These are phyloP conservation scores for Entomortierella parvispora DNA, from an alignment of 192 early-diverging fungal species.

Conservation along the genomic window DNA sequence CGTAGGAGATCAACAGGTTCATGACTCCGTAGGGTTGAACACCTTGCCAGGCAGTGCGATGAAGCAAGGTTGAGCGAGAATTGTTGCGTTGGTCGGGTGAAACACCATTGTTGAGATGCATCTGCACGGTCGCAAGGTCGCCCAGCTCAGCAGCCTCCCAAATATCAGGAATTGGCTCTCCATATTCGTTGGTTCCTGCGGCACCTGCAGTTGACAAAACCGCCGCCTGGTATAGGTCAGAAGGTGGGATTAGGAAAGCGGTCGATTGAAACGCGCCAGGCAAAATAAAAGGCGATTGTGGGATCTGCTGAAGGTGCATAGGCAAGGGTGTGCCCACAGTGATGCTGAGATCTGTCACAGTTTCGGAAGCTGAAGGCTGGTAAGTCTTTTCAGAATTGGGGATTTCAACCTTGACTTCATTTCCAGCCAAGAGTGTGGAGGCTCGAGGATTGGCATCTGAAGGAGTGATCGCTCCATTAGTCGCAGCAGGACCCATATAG, in stretches of 20 bases:
- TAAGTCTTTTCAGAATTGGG: conserved; percentile 28
- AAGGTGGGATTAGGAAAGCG: conserved; percentile 13
- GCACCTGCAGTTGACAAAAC: background rate
- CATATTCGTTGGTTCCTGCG: conserved; percentile 9
- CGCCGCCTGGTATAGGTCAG: conserved; percentile 2
- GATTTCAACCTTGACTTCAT: conserved; percentile 31
- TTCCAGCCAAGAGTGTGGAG: background rate
- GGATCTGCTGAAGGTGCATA: background rate
- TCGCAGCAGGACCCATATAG: background rate
- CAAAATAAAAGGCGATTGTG: conserved; percentile 1
- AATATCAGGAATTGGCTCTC: conserved; percentile 13
- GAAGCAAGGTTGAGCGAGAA: conserved; percentile 11
- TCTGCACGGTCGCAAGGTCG: conserved; percentile 9
- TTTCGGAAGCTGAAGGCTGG: conserved; percentile 19
- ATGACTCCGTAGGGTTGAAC: conserved; percentile 11
- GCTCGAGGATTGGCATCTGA: background rate
- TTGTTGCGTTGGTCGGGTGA: conserved; percentile 26
- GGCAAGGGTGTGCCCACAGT: no score
- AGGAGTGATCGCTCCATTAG: background rate
- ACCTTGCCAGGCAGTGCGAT: conserved; percentile 23
- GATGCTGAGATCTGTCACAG: conserved; percentile 11
- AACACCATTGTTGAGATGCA: conserved; percentile 14
- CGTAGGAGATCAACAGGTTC: conserved; percentile 13
- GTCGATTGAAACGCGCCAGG: conserved; percentile 1
- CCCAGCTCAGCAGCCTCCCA: conserved; percentile 26